Evolutionary conservation across 2,329 filamentous ascomycete genomes (phyloP), one percentile per base, ranked within the genome.

Genomic region (Aspergillus latus): DNA sequence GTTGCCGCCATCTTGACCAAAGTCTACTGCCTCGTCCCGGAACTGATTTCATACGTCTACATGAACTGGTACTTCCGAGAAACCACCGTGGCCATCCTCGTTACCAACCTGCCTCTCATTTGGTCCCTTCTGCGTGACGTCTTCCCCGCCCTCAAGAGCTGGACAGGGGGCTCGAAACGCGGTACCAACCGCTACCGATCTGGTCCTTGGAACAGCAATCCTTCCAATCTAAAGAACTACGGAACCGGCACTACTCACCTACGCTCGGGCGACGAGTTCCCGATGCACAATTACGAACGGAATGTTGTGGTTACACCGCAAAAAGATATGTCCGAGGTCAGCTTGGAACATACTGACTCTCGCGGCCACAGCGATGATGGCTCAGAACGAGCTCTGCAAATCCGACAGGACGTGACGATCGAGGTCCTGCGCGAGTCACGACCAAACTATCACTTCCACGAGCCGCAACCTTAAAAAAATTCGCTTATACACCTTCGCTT

Each of bases 1-100:
- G 49, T 56, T 32, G 65, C 77, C 26, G 76, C 77, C 6, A 76
- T 78, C 39, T 62, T 80, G n/a, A 80, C 78, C 59, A 78, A 78
- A 59, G 76, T 81, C 54, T 77, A 76, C 56, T 77, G 74, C 65
- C 75, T 72, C 30, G 73, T 77, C 49, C 66, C 64, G 43, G 71
- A 64, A 6, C 74, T 68, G 0, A 66, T 65, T 42, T 75, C 68
- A 26, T 71, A 66, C 26, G 72, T 65, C 30, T 78, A 74, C 63
- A 73, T 71, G 49, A 69, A 71, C 21, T 78, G 76, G 76, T 77
- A 77, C 56, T 71, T 75, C 30, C 71, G 74, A 9, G 74, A 77
- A 66, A 69, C 74, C 5, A 72, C 69, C 16, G 72, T 72, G 1
- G 71, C 72, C 10, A 69, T 76, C n/a, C 73, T 79, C 11, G 77